Percentiles rank a stretch among this genome's conserved stretches.
Evolutionary conservation across 2,329 filamentous ascomycete species (phyloP).

Genomic region (Botryotinia narcissicola): DNA sequence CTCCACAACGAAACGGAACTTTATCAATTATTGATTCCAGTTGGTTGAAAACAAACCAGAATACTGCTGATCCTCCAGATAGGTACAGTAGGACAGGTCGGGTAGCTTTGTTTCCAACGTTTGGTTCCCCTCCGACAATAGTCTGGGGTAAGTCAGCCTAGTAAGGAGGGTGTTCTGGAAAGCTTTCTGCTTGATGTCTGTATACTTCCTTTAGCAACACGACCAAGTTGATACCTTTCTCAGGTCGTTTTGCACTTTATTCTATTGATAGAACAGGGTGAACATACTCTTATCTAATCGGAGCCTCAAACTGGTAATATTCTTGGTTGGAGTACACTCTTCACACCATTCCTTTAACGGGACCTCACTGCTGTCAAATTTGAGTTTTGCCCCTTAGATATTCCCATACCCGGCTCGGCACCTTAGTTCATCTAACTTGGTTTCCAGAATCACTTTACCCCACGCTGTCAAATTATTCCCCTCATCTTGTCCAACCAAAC

Average conservation of each 20-base stretch:
- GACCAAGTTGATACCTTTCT: not conserved
- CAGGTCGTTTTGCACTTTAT: not conserved
- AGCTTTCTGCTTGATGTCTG: not conserved
- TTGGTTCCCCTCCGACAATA: too few species aligned
- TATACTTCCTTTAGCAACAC: not conserved
- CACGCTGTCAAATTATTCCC: not conserved
- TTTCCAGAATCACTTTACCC: not conserved
- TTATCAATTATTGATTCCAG: not conserved
- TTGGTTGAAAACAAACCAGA: not conserved
- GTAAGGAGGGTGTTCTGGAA: not conserved
- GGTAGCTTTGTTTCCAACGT: not conserved
- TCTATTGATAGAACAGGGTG: not conserved
- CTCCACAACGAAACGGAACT: too few species aligned
- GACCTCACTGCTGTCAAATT: not conserved
- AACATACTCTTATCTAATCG: not conserved
- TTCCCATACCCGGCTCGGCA: not conserved
- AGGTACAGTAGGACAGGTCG: not conserved
- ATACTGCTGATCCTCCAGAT: not conserved
- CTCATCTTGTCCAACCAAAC: not conserved
- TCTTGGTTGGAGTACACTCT: not conserved
- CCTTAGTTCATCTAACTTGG: not conserved
- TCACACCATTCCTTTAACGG: not conserved
- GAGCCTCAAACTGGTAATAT: not conserved
- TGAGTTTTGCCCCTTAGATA: not conserved
- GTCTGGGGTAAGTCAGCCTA: not conserved